A percentile compares a stretch with the other conserved stretches of the same genome.
Evolutionary conservation across 768 basidiomycete species (phyloP).

Genomic region (Amyloporia xantha): DNA sequence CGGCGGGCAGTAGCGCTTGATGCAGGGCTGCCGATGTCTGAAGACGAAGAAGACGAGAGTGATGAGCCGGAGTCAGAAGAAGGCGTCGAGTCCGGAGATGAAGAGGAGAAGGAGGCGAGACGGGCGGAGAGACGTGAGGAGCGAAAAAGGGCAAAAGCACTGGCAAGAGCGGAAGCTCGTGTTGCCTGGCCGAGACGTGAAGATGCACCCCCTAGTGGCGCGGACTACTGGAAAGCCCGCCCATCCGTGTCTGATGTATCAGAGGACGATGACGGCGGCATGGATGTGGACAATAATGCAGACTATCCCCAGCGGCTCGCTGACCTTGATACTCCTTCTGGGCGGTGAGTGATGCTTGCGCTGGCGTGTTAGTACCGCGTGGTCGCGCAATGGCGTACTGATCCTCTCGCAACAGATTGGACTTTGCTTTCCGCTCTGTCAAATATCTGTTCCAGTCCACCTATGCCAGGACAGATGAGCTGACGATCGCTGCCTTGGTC

Average conservation of each 20-base stretch:
- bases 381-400: too few species aligned
- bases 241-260: not conserved
- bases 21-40: slow-evolving; percentile 14
- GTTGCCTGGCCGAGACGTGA: slow-evolving; percentile 11
- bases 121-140: slow-evolving; percentile 8
- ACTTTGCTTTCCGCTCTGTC: slow-evolving; percentile 57
- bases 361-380: too few species aligned
- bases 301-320: slow-evolving; percentile 30
- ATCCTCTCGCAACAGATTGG: slow-evolving; percentile 40
- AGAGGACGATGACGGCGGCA: slow-evolving; percentile 14
- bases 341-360: slow-evolving; percentile 57
- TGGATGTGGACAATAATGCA: slow-evolving; percentile 9
- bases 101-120: slow-evolving; percentile 7
- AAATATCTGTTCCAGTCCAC: slow-evolving; percentile 61
- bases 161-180: too few species aligned
- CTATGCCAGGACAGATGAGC: slow-evolving; percentile 58
- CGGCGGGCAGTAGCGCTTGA: slow-evolving; percentile 27
- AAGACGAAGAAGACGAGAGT: slow-evolving; percentile 20
- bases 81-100: slow-evolving; percentile 21
- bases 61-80: slow-evolving; percentile 35
- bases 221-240: not conserved
- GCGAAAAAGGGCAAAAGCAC: slow-evolving; percentile 23
- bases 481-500: slow-evolving; percentile 62
- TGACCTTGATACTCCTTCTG: slow-evolving; percentile 52
- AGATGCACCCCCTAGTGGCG: not conserved